Conservation (phyloP, 257 asterid species). For the Cruciata laevipes region DNA sequence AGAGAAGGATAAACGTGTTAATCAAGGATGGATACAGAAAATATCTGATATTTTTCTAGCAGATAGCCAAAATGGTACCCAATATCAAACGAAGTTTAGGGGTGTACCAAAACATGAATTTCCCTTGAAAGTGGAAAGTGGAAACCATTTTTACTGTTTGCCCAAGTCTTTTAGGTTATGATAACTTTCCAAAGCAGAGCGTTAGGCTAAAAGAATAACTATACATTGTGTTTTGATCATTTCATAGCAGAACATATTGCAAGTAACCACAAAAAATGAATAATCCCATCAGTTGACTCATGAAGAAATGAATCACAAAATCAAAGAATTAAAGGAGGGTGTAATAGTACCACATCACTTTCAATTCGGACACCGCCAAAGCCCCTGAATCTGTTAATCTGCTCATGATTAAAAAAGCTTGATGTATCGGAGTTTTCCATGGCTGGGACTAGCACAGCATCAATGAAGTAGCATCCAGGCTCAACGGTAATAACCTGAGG, state of each 20-base stretch:
- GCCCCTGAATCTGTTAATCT: slow-evolving; percentile 61
- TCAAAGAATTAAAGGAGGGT: slow-evolving; percentile 15
- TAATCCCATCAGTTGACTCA: not conserved
- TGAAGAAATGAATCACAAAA: not conserved
- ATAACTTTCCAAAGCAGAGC: not conserved
- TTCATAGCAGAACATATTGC: not conserved
- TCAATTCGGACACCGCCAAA: slow-evolving; percentile 96
- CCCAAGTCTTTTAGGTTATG: not conserved
- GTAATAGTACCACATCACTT: slow-evolving; percentile 74
- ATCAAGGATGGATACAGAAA: not conserved
- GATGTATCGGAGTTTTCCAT: slow-evolving; percentile 61
- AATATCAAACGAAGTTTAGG: not conserved
- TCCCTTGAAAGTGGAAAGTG: not conserved
- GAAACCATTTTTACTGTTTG: not conserved
- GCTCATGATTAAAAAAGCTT: slow-evolving; percentile 55
- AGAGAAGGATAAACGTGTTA: not conserved
- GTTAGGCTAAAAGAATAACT: not conserved
- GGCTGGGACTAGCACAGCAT: slow-evolving; percentile 80
- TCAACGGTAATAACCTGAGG: slow-evolving; percentile 95
- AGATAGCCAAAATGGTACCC: not conserved
- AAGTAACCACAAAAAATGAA: not conserved
- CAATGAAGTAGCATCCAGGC: slow-evolving; percentile 96
- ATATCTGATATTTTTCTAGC: not conserved
- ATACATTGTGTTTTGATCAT: not conserved
- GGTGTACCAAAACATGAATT: not conserved